Evolutionary conservation across 495 filamentous ascomycete species (phyloP).

Genomic region (Annulohypoxylon stygium): DNA sequence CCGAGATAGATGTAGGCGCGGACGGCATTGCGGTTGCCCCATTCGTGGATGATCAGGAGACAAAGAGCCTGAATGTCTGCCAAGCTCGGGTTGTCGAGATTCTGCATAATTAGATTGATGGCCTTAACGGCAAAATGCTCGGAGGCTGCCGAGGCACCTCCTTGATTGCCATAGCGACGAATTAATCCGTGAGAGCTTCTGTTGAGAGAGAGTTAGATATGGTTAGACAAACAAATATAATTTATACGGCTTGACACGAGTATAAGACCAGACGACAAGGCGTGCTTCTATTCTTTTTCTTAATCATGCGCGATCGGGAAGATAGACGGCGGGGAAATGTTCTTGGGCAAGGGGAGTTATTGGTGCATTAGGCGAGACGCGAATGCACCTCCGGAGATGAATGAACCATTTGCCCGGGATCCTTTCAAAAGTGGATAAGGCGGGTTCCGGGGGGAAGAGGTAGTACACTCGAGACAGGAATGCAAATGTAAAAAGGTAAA

Average conservation of each 20-base stretch:
- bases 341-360: slow-evolving; percentile 16
- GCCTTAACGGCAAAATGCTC: slow-evolving; percentile 65
- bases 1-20: slow-evolving; percentile 66
- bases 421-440: slow-evolving; percentile 43
- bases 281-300: not conserved
- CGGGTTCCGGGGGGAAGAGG: slow-evolving; percentile 32
- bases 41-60: slow-evolving; percentile 65
- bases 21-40: slow-evolving; percentile 65
- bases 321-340: slow-evolving; percentile 34
- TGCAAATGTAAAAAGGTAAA: slow-evolving; percentile 10
- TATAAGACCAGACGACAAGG: not conserved
- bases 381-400: slow-evolving; percentile 46
- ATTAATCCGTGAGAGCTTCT: slow-evolving; percentile 64
- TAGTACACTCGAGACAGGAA: slow-evolving; percentile 3
- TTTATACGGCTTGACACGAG: slow-evolving; percentile 12
- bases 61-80: slow-evolving; percentile 66
- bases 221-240: slow-evolving; percentile 43
- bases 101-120: slow-evolving; percentile 60
- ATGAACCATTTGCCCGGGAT: slow-evolving; percentile 50
- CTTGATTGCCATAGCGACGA: slow-evolving; percentile 63
- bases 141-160: slow-evolving; percentile 57
- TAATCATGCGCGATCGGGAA: slow-evolving; percentile 36
- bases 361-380: slow-evolving; percentile 43
- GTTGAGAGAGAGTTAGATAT: slow-evolving; percentile 12
- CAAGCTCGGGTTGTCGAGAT: slow-evolving; percentile 62